These are phyloP conservation scores for Agroathelia rolfsii DNA, from an alignment of 1,284 basidiomycete genomes.

Conservation along the genomic window DNA sequence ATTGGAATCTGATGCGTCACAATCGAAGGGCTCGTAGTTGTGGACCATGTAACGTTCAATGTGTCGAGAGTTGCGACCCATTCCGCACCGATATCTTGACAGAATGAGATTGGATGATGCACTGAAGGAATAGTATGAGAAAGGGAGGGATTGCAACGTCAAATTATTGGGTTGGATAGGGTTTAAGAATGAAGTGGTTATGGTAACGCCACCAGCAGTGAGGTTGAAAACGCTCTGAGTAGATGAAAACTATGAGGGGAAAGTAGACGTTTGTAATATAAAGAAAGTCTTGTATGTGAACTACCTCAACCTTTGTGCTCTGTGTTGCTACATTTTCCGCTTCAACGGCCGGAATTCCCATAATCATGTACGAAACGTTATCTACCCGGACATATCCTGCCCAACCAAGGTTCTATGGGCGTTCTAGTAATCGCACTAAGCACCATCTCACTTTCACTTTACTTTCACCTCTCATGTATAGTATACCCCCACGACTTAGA, in stretches of 20 bases:
- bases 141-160: conserved; percentile 27
- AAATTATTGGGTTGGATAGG: conserved; percentile 17
- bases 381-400: too few species aligned
- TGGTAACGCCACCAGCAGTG: conserved; percentile 13
- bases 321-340: too few species aligned
- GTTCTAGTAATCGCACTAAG: conserved; percentile 5
- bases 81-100: conserved; percentile 32
- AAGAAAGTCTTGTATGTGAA: too few species aligned
- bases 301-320: too few species aligned
- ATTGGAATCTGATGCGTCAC: too few species aligned
- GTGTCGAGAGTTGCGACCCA: conserved; percentile 28
- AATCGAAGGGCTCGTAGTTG: too few species aligned
- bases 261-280: too few species aligned
- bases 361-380: too few species aligned
- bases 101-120: conserved; percentile 27
- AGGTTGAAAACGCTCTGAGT: conserved; percentile 13
- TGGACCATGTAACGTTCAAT: conserved; percentile 17
- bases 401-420: too few species aligned
- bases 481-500: too few species aligned
- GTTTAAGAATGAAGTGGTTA: conserved; percentile 12
- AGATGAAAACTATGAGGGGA: conserved; percentile 11
- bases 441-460: conserved; percentile 8
- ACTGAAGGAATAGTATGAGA: conserved; percentile 29
- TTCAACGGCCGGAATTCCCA: too few species aligned
- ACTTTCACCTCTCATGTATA: too few species aligned